These are phyloP conservation scores for Botrytis sinoallii DNA, from an alignment of 2,329 filamentous ascomycete species.

Conservation along the genomic window DNA sequence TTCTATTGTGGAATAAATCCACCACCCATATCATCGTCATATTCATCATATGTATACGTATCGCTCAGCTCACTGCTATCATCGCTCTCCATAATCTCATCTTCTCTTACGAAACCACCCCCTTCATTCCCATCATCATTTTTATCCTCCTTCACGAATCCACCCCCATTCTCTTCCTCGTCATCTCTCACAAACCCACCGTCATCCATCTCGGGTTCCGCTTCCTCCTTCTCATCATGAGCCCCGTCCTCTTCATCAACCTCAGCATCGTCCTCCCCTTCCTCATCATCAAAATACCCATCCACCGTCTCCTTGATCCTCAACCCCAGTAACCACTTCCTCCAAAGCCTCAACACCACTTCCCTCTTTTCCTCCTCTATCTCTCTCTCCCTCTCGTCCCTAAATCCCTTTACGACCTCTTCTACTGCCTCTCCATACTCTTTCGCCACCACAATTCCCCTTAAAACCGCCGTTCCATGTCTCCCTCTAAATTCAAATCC, in stretches of 20 bases:
- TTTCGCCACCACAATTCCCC: constrained; percentile 71
- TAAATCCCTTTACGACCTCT: constrained; percentile 65
- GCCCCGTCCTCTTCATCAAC: constrained; percentile 64
- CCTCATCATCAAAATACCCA: constrained; percentile 33
- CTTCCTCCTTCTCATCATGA: constrained; percentile 29
- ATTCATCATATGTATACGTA: constrained; percentile 25
- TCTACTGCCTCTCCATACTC: constrained; percentile 71
- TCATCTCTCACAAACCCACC: constrained; percentile 25
- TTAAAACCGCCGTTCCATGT: constrained; percentile 78
- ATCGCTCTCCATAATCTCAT: constrained; percentile 42
- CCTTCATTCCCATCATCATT: not conserved
- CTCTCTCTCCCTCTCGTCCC: constrained; percentile 60
- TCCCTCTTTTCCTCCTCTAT: constrained; percentile 62
- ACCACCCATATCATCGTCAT: constrained; percentile 44
- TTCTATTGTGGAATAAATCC: constrained; percentile 43
- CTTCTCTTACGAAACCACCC: constrained; percentile 24
- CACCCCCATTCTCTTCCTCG: constrained; percentile 46
- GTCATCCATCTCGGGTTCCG: constrained; percentile 66
- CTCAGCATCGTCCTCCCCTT: constrained; percentile 48
- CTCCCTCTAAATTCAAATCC: constrained; percentile 86
- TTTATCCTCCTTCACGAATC: constrained; percentile 24
- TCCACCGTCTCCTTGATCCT: constrained; percentile 42
- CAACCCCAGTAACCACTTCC: constrained; percentile 72
- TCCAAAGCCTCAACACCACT: constrained; percentile 65
- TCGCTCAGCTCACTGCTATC: constrained; percentile 31